A percentile compares a stretch with the other conserved stretches of the same genome.
phyloP scores from a whole-genome alignment of 495 filamentous ascomycete genomes.

The Xylaria bambusicola region DNA sequence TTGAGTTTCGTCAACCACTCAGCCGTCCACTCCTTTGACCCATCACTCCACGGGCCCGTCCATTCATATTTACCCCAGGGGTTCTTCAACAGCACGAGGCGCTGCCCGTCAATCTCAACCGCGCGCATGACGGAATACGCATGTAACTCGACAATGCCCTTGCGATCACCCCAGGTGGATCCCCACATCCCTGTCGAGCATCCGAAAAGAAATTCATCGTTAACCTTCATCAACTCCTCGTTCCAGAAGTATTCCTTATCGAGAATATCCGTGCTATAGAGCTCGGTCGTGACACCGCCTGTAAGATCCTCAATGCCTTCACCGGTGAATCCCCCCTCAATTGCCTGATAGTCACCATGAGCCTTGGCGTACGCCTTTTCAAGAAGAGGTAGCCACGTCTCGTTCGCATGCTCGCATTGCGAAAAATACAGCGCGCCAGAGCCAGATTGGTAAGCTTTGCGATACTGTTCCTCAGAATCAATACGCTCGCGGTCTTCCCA shows the following conservation, averaged over 20 bases:
- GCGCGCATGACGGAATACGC: slow-evolving; percentile 89
- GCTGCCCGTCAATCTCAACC: slow-evolving; percentile 70
- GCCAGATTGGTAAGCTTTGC: slow-evolving; percentile 68
- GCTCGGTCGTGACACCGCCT: slow-evolving; percentile 82
- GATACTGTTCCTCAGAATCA: slow-evolving; percentile 77
- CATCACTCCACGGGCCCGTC: slow-evolving; percentile 82
- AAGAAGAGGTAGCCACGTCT: slow-evolving; percentile 92
- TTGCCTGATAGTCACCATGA: slow-evolving; percentile 81
- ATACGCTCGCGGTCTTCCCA: slow-evolving; percentile 73
- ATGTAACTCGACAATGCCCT: slow-evolving; percentile 79
- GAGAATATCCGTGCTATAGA: slow-evolving; percentile 79
- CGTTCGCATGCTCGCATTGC: slow-evolving; percentile 79
- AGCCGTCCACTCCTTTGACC: slow-evolving; percentile 88
- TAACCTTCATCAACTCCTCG: slow-evolving; percentile 81
- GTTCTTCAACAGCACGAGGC: slow-evolving; percentile 78
- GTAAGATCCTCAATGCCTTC: slow-evolving; percentile 94
- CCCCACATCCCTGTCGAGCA: slow-evolving; percentile 70
- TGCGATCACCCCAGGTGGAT: slow-evolving; percentile 59
- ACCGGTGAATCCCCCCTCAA: slow-evolving; percentile 82
- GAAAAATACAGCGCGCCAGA: slow-evolving; percentile 83
- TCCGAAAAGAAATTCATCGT: slow-evolving; percentile 85
- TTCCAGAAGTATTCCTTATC: slow-evolving; percentile 89
- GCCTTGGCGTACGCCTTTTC: slow-evolving; percentile 98
- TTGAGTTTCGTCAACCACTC: slow-evolving; percentile 79
- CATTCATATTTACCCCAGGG: slow-evolving; percentile 89